Evolutionary conservation across 2,329 filamentous ascomycete genomes (phyloP), one percentile per base, ranked within the genome.

Genomic region (Thielaviopsis musarum): DNA sequence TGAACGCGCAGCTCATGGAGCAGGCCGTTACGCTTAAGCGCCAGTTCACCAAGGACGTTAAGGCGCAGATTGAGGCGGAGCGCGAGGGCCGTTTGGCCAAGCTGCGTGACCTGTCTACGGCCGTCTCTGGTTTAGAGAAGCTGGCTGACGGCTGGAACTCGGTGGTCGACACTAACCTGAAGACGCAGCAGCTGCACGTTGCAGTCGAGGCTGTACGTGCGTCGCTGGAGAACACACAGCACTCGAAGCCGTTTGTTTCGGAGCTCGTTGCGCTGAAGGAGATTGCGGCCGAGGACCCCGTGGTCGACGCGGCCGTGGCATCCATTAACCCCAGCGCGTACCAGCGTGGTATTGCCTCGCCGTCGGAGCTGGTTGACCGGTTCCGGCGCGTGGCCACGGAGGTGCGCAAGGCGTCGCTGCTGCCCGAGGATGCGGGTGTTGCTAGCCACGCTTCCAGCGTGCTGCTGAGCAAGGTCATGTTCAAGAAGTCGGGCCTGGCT

Each of bases 231-330:
- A 85, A 85, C 64, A 79, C 84, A 13, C 66, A 68, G 13, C 79
- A 84, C 66, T 87, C 91, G 21, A 80, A 82, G 51, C 93, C 93
- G 3, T 98, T 98, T 70, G 81, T 95, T 67, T 84, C 85, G 63
- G 93, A 98, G 75, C 83, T 98, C 15, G 88, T 95, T 21, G 93
- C 93, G 3, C 81, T 98, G 59, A 95, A 95, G 74, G 90, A 96
- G 71, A 88, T 95, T 65, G 88, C 89, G 3, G 79, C 80, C 30
- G 86, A 89, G 57, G 88, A 95, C 69, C 76, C 87, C 0, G 86
- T 97, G 5, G 89, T 98, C 62, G 85, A 89, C 66, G 91, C 91
- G 3, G 93, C 93, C 62, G 95, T 98, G 66, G 87, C 88, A n/a
- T 95, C 90, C 30, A 95, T 98, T 72, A 94, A 94, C 75, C 93